These are phyloP conservation scores for Colletotrichum tofieldiae DNA, from an alignment of 2,329 filamentous ascomycete species.

Conservation along the genomic window DNA sequence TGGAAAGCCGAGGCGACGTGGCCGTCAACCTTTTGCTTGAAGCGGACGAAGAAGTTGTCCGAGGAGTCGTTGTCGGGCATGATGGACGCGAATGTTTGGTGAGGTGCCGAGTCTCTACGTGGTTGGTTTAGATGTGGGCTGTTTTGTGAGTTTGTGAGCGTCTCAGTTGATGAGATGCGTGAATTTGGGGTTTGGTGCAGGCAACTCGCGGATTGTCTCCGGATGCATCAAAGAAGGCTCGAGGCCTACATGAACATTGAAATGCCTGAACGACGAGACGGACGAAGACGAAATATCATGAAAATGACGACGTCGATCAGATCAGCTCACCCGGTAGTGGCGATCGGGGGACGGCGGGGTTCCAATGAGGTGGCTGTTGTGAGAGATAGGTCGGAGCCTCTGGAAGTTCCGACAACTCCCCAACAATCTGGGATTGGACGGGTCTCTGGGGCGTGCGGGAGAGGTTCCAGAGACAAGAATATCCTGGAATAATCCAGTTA, in stretches of 20 bases:
- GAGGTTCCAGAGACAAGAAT: neutral
- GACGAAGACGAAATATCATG: constrained; percentile 6
- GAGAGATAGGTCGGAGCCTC: constrained; percentile 29
- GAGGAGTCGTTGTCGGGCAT: constrained; percentile 40
- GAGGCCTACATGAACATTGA: constrained; percentile 30
- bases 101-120: neutral
- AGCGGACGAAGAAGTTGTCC: constrained; percentile 57
- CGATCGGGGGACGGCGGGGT: constrained; percentile 17
- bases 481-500: neutral
- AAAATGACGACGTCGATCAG: constrained; percentile 22
- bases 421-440: constrained; percentile 26
- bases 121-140: constrained; percentile 4
- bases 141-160: neutral
- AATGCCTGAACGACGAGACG: neutral
- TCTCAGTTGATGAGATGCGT: constrained; percentile 38
- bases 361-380: constrained; percentile 21
- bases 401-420: constrained; percentile 28
- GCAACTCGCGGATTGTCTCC: constrained; percentile 37
- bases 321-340: constrained; percentile 35
- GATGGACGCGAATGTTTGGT: constrained; percentile 3
- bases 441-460: neutral
- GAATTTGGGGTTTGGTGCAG: neutral
- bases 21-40: constrained; percentile 58
- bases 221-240: constrained; percentile 25
- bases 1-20: constrained; percentile 52